phyloP scores from a whole-genome alignment of 2,329 filamentous ascomycete genomes.

The Fusarium sp. region DNA sequence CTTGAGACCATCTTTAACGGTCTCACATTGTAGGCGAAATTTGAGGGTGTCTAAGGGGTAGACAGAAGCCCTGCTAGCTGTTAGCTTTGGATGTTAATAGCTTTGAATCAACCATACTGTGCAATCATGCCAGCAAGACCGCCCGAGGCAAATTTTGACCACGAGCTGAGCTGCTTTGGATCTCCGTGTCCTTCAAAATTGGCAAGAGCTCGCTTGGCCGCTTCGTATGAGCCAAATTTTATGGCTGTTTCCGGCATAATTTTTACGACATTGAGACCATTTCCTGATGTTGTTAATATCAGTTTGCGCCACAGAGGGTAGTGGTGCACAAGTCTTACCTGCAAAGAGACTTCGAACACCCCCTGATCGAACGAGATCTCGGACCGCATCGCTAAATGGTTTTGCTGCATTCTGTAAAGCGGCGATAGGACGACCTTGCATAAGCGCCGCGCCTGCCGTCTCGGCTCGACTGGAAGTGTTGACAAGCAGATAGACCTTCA shows the following conservation, averaged over 20 bases:
- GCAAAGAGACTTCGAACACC: slow-evolving; percentile 92
- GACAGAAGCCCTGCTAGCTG: slow-evolving; percentile 76
- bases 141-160: slow-evolving; percentile 90
- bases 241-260: slow-evolving; percentile 99
- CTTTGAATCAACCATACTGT: slow-evolving; percentile 69
- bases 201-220: slow-evolving; percentile 87
- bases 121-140: slow-evolving; percentile 94
- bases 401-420: slow-evolving; percentile 74
- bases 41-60: slow-evolving; percentile 92
- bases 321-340: slow-evolving; percentile 66
- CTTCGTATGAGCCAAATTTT: slow-evolving; percentile 98
- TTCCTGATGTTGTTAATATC: slow-evolving; percentile 68
- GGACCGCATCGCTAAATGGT: slow-evolving; percentile 78
- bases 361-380: slow-evolving; percentile 85
- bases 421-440: slow-evolving; percentile 73
- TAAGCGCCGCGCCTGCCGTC: slow-evolving; percentile 73
- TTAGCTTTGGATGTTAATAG: slow-evolving; percentile 14
- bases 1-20: slow-evolving; percentile 83
- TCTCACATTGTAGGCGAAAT: slow-evolving; percentile 90
- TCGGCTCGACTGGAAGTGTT: slow-evolving; percentile 71
- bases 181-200: slow-evolving; percentile 89
- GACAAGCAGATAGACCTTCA: slow-evolving; percentile 97
- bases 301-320: neutral
- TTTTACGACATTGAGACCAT: slow-evolving; percentile 95
- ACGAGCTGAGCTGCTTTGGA: slow-evolving; percentile 79